Evolutionary conservation across 1,284 basidiomycete genomes (phyloP).

Genomic region (Lentinula novae-zelandiae): DNA sequence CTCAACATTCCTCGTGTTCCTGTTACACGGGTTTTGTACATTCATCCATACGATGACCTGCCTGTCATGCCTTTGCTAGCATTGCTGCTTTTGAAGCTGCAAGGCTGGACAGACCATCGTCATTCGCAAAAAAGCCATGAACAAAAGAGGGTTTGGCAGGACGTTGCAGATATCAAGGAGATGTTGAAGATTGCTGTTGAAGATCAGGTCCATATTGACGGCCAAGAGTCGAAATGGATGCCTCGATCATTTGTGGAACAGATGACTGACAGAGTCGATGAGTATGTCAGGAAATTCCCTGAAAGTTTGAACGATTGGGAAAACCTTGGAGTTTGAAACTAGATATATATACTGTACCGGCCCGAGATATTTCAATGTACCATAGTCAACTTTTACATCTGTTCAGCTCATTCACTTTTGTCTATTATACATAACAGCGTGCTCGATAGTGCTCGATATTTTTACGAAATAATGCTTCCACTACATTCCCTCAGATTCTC

Average conservation of each 20-base stretch:
- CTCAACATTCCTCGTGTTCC: slow-evolving; percentile 28
- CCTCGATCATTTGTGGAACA: slow-evolving; percentile 23
- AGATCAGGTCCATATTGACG: slow-evolving; percentile 14
- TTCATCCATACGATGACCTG: neutral
- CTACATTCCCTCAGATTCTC: too few relatives aligned
- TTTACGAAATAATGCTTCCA: too few relatives aligned
- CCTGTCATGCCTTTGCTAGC: slow-evolving; percentile 8
- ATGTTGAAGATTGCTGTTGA: slow-evolving; percentile 22
- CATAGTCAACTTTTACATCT: too few relatives aligned
- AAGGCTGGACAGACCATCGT: slow-evolving; percentile 9
- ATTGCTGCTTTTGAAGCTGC: slow-evolving; percentile 7
- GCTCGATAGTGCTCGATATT: too few relatives aligned
- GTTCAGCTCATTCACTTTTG: too few relatives aligned
- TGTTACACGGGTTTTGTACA: slow-evolving; percentile 13
- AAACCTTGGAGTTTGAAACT: slow-evolving; percentile 25
- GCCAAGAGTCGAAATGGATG: slow-evolving; percentile 22
- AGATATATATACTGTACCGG: too few relatives aligned
- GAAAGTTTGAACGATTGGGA: slow-evolving; percentile 20
- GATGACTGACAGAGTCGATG: slow-evolving; percentile 17
- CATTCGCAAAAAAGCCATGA: neutral
- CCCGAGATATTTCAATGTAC: too few relatives aligned
- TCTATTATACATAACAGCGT: too few relatives aligned
- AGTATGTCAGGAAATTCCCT: slow-evolving; percentile 23
- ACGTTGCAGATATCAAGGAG: slow-evolving; percentile 11
- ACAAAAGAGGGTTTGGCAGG: slow-evolving; percentile 1